Evolutionary conservation across 352 stramenopile genomes (phyloP).

Genomic region (Bremia lactucae): DNA sequence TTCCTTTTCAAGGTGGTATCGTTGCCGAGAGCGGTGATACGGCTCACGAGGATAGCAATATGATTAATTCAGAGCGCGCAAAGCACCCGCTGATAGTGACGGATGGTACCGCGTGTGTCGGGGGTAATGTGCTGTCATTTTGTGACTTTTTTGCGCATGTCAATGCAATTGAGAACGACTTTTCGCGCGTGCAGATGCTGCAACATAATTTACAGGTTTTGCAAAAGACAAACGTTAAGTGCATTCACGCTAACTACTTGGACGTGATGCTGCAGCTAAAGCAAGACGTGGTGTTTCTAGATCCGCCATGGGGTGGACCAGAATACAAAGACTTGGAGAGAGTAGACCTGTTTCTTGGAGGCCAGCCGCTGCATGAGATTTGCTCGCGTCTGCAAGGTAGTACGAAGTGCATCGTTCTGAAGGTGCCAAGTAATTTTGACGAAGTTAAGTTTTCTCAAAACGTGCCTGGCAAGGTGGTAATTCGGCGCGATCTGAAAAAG

Average conservation of each 20-base stretch:
- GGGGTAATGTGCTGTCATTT: conserved; percentile 74
- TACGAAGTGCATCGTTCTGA: conserved; percentile 57
- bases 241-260: conserved; percentile 52
- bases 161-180: conserved; percentile 63
- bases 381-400: conserved; percentile 35
- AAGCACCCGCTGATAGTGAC: conserved; percentile 50
- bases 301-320: conserved; percentile 71
- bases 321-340: conserved; percentile 69
- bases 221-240: conserved; percentile 43
- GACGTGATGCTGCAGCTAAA: conserved; percentile 56
- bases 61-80: conserved; percentile 6
- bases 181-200: conserved; percentile 55
- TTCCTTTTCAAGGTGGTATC: conserved; percentile 4
- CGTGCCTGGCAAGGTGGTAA: conserved; percentile 45
- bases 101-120: conserved; percentile 70
- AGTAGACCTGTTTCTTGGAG: conserved; percentile 62
- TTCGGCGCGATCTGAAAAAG: conserved; percentile 64
- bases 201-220: conserved; percentile 62
- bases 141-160: conserved; percentile 68
- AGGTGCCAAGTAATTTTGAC: conserved; percentile 79
- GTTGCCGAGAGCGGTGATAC: conserved; percentile 6
- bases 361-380: conserved; percentile 49
- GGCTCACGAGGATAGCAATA: conserved; percentile 6
- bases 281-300: conserved; percentile 78
- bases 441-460: conserved; percentile 49